These are phyloP conservation scores for Verticillium nubilum DNA, from an alignment of 2,329 filamentous ascomycete genomes.

Conservation along the genomic window DNA sequence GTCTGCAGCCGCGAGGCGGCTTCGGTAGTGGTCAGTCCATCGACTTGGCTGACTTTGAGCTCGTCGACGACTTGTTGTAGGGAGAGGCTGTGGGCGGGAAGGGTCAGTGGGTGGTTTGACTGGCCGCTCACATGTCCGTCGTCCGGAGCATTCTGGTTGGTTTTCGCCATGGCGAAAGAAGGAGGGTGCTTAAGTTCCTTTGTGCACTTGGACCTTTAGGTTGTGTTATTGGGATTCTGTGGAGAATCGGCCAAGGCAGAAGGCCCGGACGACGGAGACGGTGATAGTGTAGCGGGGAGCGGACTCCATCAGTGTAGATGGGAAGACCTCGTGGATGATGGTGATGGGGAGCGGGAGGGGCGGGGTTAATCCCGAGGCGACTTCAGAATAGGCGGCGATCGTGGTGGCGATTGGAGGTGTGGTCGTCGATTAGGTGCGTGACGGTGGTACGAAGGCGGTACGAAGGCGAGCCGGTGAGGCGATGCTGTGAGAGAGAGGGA, in stretches of 20 bases:
- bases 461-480: neutral
- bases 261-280: neutral
- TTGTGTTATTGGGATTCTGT: neutral
- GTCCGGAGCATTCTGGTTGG: neutral
- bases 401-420: neutral
- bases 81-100: slow-evolving; percentile 52
- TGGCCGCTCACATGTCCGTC: slow-evolving; percentile 22
- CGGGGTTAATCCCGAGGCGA: neutral
- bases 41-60: slow-evolving; percentile 43
- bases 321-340: neutral
- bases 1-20: slow-evolving; percentile 46
- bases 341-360: neutral
- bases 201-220: neutral
- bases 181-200: neutral
- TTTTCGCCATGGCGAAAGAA: neutral
- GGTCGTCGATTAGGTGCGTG: neutral
- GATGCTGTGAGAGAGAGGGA: neutral
- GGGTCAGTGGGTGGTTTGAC: slow-evolving; percentile 38
- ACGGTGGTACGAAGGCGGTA: too few relatives aligned
- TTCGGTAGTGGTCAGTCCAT: slow-evolving; percentile 49
- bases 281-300: neutral
- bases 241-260: neutral
- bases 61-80: slow-evolving; percentile 43
- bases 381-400: neutral
- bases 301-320: neutral